Conservation (phyloP, 805 yeast species). For the Tetrapisispora arboricola region DNA sequence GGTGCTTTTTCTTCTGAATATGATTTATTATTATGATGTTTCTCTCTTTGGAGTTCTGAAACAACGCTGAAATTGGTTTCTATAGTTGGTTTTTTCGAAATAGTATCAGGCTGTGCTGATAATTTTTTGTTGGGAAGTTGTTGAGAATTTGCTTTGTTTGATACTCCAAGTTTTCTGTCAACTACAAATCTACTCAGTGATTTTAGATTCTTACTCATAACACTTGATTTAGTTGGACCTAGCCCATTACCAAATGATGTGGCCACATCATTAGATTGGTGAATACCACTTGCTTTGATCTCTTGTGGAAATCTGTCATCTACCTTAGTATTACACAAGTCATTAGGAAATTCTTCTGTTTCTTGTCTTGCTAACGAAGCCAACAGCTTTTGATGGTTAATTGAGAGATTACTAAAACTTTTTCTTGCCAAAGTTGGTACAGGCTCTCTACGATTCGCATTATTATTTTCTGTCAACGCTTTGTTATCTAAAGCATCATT, state of each 20-base stretch:
- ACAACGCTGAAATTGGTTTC: neutral
- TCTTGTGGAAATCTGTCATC: slow-evolving; percentile 23
- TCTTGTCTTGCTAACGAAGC: slow-evolving; percentile 17
- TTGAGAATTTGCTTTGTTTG: neutral
- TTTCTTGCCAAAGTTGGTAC: slow-evolving; percentile 7
- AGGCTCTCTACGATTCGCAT: slow-evolving; percentile 33
- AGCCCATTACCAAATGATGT: slow-evolving; percentile 28
- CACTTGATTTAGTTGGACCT: slow-evolving; percentile 28
- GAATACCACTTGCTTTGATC: slow-evolving; percentile 30
- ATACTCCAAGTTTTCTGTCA: slow-evolving; percentile 20
- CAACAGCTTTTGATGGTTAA: slow-evolving; percentile 4
- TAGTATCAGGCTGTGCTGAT: neutral
- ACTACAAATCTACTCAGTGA: slow-evolving; percentile 25
- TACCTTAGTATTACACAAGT: slow-evolving; percentile 17
- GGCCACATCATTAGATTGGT: slow-evolving; percentile 29
- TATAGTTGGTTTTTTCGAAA: slow-evolving; percentile 1
- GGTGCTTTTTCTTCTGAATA: neutral
- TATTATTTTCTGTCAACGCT: slow-evolving; percentile 6
- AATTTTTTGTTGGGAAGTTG: neutral
- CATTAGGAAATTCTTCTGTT: slow-evolving; percentile 27
- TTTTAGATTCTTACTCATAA: slow-evolving; percentile 23
- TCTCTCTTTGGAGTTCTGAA: neutral
- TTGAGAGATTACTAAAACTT: slow-evolving; percentile 5
- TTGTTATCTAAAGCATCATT: slow-evolving; percentile 27
- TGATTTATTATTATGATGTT: neutral